phyloP scores from a whole-genome alignment of 2,329 filamentous ascomycete genomes.

The Microcyclosporella mali region DNA sequence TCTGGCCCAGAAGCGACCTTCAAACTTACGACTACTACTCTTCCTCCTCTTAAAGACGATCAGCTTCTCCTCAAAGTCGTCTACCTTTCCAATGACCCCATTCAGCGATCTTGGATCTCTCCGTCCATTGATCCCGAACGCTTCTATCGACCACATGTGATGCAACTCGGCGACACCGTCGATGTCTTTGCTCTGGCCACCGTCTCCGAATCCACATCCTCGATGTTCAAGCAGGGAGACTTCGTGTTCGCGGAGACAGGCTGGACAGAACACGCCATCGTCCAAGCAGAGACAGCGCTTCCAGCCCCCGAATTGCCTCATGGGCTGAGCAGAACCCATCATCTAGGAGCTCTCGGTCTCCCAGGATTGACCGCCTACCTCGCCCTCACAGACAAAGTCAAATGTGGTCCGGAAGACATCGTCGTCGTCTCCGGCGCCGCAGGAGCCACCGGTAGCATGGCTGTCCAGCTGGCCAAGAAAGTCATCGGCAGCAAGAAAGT shows the following conservation, averaged over 20 bases:
- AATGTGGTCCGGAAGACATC: background rate
- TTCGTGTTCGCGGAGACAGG: background rate
- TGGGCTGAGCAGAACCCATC: background rate
- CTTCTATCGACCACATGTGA: background rate
- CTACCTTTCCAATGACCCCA: background rate
- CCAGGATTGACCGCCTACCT: background rate
- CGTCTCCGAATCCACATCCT: background rate
- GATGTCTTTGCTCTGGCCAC: background rate
- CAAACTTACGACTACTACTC: background rate
- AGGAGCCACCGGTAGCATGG: background rate
- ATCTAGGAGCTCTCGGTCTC: background rate
- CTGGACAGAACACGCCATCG: background rate
- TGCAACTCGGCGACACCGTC: background rate
- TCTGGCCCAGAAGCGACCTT: background rate
- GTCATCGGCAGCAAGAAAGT: background rate
- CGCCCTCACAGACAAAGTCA: background rate
- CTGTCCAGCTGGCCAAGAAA: background rate
- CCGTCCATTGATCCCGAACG: background rate
- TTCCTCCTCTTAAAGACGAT: background rate
- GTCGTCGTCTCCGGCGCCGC: background rate
- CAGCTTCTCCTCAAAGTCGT: background rate
- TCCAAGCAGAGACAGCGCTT: background rate
- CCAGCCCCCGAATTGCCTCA: background rate
- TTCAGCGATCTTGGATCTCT: background rate
- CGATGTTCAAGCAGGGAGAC: background rate